Percentiles rank a stretch among this genome's conserved stretches.
phyloP scores from a whole-genome alignment of 495 filamentous ascomycete species.

The Xylaria palmicola region DNA sequence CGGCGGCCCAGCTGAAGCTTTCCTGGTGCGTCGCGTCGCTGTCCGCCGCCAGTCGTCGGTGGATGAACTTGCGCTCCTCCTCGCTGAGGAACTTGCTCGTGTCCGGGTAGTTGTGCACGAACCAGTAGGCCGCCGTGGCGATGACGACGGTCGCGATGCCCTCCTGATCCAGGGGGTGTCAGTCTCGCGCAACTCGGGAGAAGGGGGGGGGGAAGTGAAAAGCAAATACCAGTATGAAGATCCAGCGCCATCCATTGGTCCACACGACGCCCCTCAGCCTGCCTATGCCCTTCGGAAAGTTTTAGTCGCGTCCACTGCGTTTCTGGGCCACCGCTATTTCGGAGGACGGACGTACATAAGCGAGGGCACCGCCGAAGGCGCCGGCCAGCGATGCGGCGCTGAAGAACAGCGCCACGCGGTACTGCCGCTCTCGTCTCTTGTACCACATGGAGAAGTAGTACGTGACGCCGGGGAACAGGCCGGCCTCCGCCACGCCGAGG shows the following conservation, averaged over 20 bases:
- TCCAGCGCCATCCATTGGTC: conserved; percentile 77
- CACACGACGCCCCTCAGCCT: conserved; percentile 65
- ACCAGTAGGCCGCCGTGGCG: conserved; percentile 61
- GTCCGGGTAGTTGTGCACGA: conserved; percentile 71
- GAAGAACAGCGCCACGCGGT: conserved; percentile 74
- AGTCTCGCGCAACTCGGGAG: too few relatives aligned
- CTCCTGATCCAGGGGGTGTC: conserved; percentile 47
- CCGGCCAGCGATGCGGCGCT: conserved; percentile 71
- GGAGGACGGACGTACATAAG: conserved; percentile 46
- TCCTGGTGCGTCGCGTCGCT: conserved; percentile 62
- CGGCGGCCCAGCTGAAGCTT: conserved; percentile 63
- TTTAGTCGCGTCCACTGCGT: background rate
- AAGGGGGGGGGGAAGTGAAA: too few relatives aligned
- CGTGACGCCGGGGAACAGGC: conserved; percentile 72
- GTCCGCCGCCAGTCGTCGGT: conserved; percentile 58
- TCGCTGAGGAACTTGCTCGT: conserved; percentile 67
- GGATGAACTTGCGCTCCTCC: conserved; percentile 60
- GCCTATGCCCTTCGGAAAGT: conserved; percentile 42
- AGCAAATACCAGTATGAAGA: conserved; percentile 66
- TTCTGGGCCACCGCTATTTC: background rate
- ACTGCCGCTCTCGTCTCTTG: conserved; percentile 66
- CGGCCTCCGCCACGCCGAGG: conserved; percentile 54
- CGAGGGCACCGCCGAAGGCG: conserved; percentile 76
- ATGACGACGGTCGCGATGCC: conserved; percentile 67
- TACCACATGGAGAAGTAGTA: conserved; percentile 90